phyloP scores from a whole-genome alignment of 768 basidiomycete species.

The Mycena rebaudengoi region DNA sequence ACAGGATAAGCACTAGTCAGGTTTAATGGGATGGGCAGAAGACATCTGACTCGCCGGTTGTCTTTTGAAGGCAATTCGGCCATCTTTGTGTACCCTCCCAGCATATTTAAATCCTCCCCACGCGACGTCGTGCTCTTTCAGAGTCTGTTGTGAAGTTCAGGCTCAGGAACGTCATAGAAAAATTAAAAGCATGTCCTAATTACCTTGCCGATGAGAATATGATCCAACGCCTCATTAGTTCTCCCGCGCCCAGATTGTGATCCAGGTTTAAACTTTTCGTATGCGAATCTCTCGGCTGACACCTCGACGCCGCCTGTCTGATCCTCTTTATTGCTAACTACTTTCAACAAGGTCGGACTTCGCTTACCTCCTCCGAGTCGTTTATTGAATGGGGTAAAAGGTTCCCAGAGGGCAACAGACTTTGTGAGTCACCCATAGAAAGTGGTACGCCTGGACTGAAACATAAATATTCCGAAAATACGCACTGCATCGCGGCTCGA shows the following conservation, averaged over 20 bases:
- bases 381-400: too few relatives aligned
- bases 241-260: constrained; percentile 16
- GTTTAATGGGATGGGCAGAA: constrained; percentile 1
- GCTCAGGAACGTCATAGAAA: constrained; percentile 19
- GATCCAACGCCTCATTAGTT: constrained; percentile 31
- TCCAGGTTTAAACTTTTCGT: constrained; percentile 29
- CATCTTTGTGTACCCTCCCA: constrained; percentile 67
- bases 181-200: constrained; percentile 26
- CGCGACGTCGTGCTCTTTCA: constrained; percentile 59
- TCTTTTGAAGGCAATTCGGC: constrained; percentile 66
- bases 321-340: background rate
- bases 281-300: constrained; percentile 32
- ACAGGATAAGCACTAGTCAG: constrained; percentile 10
- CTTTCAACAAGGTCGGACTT: background rate
- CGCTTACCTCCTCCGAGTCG: too few relatives aligned
- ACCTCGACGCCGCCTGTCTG: constrained; percentile 24
- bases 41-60: constrained; percentile 57
- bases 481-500: constrained; percentile 60
- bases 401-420: too few relatives aligned
- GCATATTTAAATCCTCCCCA: constrained; percentile 74
- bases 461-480: constrained; percentile 53
- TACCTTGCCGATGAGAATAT: constrained; percentile 53
- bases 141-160: constrained; percentile 50
- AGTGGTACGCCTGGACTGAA: constrained; percentile 48
- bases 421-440: constrained; percentile 9